These are phyloP conservation scores for Saccharomycopsis crataegensis DNA, from an alignment of 1,139 yeast genomes.

Conservation along the genomic window DNA sequence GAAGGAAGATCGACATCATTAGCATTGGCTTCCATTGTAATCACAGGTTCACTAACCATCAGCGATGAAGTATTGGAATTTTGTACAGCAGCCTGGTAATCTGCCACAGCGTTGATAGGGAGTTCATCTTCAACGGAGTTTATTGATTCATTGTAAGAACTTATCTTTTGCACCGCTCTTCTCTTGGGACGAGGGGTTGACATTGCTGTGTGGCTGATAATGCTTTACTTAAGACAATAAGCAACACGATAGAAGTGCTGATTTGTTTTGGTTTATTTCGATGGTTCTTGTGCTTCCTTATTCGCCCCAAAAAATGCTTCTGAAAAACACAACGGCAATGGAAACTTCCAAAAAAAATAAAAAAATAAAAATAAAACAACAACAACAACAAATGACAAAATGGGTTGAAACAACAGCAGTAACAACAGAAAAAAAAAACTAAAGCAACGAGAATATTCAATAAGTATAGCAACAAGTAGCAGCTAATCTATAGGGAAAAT, in stretches of 20 bases:
- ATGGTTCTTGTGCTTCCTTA: too few species aligned
- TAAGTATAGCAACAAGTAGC: background rate
- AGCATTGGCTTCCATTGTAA: too few species aligned
- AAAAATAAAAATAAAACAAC: background rate
- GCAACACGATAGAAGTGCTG: too few species aligned
- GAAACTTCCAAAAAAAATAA: background rate
- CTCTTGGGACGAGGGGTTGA: conserved; percentile 14
- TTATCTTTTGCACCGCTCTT: conserved; percentile 17
- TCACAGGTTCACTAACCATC: too few species aligned
- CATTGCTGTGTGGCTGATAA: background rate
- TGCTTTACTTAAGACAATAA: too few species aligned
- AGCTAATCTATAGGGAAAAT: background rate
- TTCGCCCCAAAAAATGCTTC: too few species aligned
- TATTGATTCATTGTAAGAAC: conserved; percentile 13
- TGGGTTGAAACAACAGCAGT: background rate
- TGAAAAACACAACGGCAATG: background rate
- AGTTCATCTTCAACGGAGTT: background rate
- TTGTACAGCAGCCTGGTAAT: background rate
- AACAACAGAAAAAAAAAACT: background rate
- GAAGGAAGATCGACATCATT: too few species aligned
- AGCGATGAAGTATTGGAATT: too few species aligned
- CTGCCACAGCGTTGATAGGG: too few species aligned
- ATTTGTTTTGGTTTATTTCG: too few species aligned
- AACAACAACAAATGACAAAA: background rate
- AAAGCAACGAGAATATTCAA: background rate